Evolutionary conservation across 2,329 filamentous ascomycete genomes (phyloP).

Genomic region (Cordyceps cateniannulata): DNA sequence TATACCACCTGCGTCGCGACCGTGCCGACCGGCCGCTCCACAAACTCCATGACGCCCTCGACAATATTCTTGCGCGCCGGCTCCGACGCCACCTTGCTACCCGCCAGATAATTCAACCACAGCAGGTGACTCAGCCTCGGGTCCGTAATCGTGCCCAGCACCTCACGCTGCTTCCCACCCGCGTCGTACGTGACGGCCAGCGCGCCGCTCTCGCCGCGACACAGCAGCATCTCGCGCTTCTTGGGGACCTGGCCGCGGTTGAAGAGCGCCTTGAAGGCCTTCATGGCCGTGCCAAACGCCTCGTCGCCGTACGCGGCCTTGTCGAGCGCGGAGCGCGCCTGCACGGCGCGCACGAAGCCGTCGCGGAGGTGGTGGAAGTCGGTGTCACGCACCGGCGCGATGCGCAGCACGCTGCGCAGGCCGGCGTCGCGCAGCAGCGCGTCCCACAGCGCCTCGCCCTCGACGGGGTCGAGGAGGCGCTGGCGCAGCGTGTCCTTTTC

Average conservation of each 20-base stretch:
- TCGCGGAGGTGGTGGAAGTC: slow-evolving; percentile 91
- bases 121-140: slow-evolving; percentile 74
- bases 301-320: slow-evolving; percentile 58
- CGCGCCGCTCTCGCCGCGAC: slow-evolving; percentile 57
- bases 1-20: slow-evolving; percentile 70
- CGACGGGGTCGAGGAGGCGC: slow-evolving; percentile 60
- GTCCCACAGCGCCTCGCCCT: slow-evolving; percentile 69
- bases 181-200: slow-evolving; percentile 63
- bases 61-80: slow-evolving; percentile 74
- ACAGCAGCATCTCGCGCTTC: slow-evolving; percentile 67
- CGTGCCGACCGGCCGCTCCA: slow-evolving; percentile 80
- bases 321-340: slow-evolving; percentile 58
- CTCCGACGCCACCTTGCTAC: slow-evolving; percentile 81
- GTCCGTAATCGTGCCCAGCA: slow-evolving; percentile 67
- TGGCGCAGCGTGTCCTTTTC: slow-evolving; percentile 71
- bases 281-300: slow-evolving; percentile 66
- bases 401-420: slow-evolving; percentile 71
- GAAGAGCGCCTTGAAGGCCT: slow-evolving; percentile 76
- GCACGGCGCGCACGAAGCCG: slow-evolving; percentile 81
- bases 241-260: slow-evolving; percentile 75
- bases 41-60: slow-evolving; percentile 80
- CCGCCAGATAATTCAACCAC: slow-evolving; percentile 87
- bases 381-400: slow-evolving; percentile 87
- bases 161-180: slow-evolving; percentile 41
- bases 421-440: slow-evolving; percentile 58